phyloP scores from a whole-genome alignment of 1,284 basidiomycete genomes.

The Cystobasidium slooffiae region DNA sequence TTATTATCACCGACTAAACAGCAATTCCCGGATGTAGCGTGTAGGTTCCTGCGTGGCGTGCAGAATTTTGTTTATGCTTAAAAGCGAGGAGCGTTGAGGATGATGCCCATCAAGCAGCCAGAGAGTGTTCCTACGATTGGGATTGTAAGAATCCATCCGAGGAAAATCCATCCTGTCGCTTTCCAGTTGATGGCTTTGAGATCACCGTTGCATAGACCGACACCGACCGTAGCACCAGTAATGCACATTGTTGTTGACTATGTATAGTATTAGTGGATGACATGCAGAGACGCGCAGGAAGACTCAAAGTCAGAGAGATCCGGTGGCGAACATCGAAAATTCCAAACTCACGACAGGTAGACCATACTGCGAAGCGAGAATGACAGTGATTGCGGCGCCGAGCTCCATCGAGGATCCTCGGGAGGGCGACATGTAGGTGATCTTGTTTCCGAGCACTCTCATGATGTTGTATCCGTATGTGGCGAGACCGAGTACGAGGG shows the following conservation, averaged over 20 bases:
- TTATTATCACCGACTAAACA: background rate
- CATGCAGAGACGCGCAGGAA: background rate
- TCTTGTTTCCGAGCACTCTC: conserved; percentile 55
- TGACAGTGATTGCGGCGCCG: conserved; percentile 59
- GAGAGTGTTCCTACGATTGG: conserved; percentile 58
- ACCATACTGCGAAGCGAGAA: conserved; percentile 59
- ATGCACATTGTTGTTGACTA: conserved; percentile 58
- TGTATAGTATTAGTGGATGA: conserved; percentile 45
- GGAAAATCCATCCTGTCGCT: conserved; percentile 34
- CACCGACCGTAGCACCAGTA: conserved; percentile 60
- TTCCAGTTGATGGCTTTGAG: conserved; percentile 56
- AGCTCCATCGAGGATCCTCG: conserved; percentile 63
- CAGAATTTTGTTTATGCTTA: background rate
- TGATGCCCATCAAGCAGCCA: conserved; percentile 57
- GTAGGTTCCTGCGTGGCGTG: background rate
- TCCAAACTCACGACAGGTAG: conserved; percentile 46
- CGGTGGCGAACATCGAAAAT: background rate
- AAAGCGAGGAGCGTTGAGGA: conserved; percentile 58
- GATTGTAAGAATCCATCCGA: conserved; percentile 58
- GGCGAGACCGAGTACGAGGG: conserved; percentile 60
- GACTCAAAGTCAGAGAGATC: background rate
- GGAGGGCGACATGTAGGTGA: conserved; percentile 61
- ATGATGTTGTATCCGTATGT: conserved; percentile 58
- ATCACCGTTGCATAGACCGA: conserved; percentile 58
- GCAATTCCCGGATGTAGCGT: background rate